These are phyloP conservation scores for Rhodotorula sp. DNA, from an alignment of 1,284 basidiomycete species.

Conservation along the genomic window DNA sequence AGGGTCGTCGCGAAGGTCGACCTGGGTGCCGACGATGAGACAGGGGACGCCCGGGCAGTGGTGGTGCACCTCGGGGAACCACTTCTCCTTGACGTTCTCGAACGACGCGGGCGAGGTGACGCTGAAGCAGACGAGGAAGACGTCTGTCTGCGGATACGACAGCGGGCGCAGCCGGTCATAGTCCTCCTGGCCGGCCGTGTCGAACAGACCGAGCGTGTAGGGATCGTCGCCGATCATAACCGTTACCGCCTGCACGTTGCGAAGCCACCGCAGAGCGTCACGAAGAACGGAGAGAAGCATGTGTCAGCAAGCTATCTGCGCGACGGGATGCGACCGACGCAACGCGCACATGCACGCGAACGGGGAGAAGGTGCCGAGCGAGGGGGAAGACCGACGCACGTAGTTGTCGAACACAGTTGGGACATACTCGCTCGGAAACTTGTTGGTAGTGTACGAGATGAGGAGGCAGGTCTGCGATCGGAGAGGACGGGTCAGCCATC, in stretches of 20 bases:
- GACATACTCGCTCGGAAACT: slow-evolving; percentile 77
- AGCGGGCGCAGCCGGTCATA: slow-evolving; percentile 98
- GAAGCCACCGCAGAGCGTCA: too few relatives aligned
- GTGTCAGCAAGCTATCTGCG: neutral
- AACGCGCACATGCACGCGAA: neutral
- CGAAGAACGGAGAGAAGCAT: too few relatives aligned
- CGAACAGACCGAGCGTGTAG: slow-evolving; percentile 96
- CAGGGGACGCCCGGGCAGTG: slow-evolving; percentile 99
- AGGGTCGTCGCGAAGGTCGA: slow-evolving; percentile 92
- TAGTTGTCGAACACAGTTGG: slow-evolving; percentile 98
- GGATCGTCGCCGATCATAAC: slow-evolving; percentile 99
- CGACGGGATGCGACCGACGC: neutral
- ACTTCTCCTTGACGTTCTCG: slow-evolving; percentile 99
- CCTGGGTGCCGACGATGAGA: slow-evolving; percentile 97
- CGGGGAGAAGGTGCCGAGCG: neutral
- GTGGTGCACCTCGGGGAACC: slow-evolving; percentile 97
- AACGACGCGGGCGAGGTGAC: slow-evolving; percentile 98
- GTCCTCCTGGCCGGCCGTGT: slow-evolving; percentile 99
- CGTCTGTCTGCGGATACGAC: slow-evolving; percentile 99
- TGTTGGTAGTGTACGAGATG: slow-evolving; percentile 97
- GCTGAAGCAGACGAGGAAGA: slow-evolving; percentile 99
- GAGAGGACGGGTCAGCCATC: neutral
- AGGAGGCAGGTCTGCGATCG: slow-evolving; percentile 84
- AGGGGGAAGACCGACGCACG: slow-evolving; percentile 51
- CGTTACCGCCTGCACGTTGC: slow-evolving; percentile 66